A percentile compares a stretch with the other conserved stretches of the same genome.
These are phyloP conservation scores for Gorgonomyces haynaldii DNA, from an alignment of 192 early-diverging fungal genomes.

Conservation along the genomic window DNA sequence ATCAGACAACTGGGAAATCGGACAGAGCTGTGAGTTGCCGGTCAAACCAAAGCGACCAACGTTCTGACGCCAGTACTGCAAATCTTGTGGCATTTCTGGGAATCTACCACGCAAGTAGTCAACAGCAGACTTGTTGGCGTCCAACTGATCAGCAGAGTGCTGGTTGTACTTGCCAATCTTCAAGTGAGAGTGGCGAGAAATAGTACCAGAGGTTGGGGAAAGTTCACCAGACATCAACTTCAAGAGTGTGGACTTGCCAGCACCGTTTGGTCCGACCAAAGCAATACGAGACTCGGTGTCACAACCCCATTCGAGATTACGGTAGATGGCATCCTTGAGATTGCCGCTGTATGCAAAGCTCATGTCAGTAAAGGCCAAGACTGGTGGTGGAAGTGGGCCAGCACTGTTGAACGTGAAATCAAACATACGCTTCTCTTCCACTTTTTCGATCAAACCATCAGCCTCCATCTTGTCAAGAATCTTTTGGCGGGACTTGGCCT, in stretches of 20 bases:
- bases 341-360: constrained; percentile 85
- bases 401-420: constrained; percentile 81
- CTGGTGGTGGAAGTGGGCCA: constrained; percentile 86
- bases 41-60: constrained; percentile 92
- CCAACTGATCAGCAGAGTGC: constrained; percentile 95
- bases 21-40: constrained; percentile 80
- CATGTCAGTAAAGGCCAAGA: constrained; percentile 85
- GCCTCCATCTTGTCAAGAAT: constrained; percentile 99
- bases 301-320: constrained; percentile 79
- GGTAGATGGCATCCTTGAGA: constrained; percentile 73
- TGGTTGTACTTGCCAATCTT: constrained; percentile 96
- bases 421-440: constrained; percentile 61
- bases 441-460: constrained; percentile 93
- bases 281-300: constrained; percentile 99
- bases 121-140: constrained; percentile 73
- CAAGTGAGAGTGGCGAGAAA: constrained; percentile 80
- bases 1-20: constrained; percentile 82
- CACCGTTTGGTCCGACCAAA: constrained; percentile 88
- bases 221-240: constrained; percentile 94
- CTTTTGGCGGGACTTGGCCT: constrained; percentile 99
- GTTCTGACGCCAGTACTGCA: constrained; percentile 80
- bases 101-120: constrained; percentile 83
- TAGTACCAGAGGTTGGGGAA: constrained; percentile 67
- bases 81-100: constrained; percentile 68
- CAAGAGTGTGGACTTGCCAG: constrained; percentile 88